These are phyloP conservation scores for Cyclotella atomus DNA, from an alignment of 108 stramenopile species.

Conservation along the genomic window DNA sequence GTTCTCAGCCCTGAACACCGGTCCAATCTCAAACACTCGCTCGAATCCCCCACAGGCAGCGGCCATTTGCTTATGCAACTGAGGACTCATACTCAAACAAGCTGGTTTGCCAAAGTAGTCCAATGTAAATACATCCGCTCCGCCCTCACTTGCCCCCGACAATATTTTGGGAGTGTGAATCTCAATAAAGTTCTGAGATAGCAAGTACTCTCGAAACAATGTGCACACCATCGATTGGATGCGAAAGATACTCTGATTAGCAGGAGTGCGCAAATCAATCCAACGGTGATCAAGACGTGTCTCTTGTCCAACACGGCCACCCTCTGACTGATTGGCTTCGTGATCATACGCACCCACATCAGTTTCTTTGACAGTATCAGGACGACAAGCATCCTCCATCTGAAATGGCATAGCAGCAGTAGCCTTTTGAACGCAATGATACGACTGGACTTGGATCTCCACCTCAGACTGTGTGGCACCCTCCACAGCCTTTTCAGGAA, in stretches of 20 bases:
- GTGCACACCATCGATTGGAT: constrained; percentile 95
- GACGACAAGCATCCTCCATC: constrained; percentile 97
- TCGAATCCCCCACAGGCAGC: constrained; percentile 98
- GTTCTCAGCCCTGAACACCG: constrained; percentile 99
- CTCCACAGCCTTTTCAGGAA: constrained; percentile 84
- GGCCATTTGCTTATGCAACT: constrained; percentile 99
- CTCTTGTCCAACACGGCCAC: constrained; percentile 87
- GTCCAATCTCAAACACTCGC: constrained; percentile 98
- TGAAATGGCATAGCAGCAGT: constrained; percentile 91
- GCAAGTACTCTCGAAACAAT: constrained; percentile 93
- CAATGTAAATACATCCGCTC: constrained; percentile 94
- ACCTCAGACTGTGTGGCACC: constrained; percentile 93
- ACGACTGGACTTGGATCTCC: constrained; percentile 88
- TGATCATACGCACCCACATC: constrained; percentile 88
- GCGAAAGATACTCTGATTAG: constrained; percentile 98
- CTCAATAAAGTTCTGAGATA: constrained; percentile 92
- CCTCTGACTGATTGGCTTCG: constrained; percentile 68
- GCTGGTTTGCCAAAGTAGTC: constrained; percentile 96
- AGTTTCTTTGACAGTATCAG: constrained; percentile 78
- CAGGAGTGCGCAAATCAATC: constrained; percentile 97
- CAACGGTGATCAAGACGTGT: constrained; percentile 95
- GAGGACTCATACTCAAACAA: constrained; percentile 98
- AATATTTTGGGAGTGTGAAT: constrained; percentile 98
- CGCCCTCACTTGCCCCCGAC: constrained; percentile 97
- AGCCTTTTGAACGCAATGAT: constrained; percentile 91